Percentiles rank a stretch among this genome's conserved stretches.
phyloP scores from a whole-genome alignment of 1,284 basidiomycete species.

The Ustilago hordei region DNA sequence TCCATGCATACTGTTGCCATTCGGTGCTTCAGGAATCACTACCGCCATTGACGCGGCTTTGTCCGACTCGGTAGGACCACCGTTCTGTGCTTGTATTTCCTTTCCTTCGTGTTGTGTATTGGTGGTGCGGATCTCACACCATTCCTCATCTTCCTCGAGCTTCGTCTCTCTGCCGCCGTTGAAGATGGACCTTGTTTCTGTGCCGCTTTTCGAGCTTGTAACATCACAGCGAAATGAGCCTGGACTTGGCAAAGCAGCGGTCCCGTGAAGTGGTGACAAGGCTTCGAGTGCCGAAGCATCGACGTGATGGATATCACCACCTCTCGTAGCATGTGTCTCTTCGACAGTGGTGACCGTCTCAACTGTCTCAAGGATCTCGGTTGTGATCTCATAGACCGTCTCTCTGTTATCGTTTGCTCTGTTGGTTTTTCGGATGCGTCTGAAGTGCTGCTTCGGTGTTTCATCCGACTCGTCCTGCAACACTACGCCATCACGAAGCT shows the following conservation, averaged over 20 bases:
- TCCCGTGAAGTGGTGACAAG: background rate
- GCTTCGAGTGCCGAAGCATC: background rate
- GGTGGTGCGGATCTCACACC: constrained; percentile 52
- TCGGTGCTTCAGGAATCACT: constrained; percentile 34
- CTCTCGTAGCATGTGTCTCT: constrained; percentile 16
- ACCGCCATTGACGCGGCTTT: background rate
- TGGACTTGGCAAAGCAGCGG: background rate
- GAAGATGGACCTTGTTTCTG: constrained; percentile 44
- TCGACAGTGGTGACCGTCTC: constrained; percentile 61
- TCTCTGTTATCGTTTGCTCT: constrained; percentile 55
- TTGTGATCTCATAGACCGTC: constrained; percentile 71
- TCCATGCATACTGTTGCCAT: constrained; percentile 16
- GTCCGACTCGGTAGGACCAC: background rate
- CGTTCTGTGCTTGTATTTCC: background rate
- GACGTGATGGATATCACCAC: background rate
- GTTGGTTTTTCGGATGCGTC: constrained; percentile 46
- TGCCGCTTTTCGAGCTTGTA: constrained; percentile 38
- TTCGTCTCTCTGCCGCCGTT: constrained; percentile 44
- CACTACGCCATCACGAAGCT: constrained; percentile 44
- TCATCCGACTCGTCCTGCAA: constrained; percentile 17
- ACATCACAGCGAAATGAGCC: constrained; percentile 38
- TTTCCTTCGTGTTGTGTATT: background rate
- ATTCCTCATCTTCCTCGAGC: constrained; percentile 48
- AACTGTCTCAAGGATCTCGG: constrained; percentile 69
- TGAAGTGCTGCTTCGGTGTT: constrained; percentile 38